Conservation (phyloP, 768 basidiomycete species). For the Calocera viscosa region DNA sequence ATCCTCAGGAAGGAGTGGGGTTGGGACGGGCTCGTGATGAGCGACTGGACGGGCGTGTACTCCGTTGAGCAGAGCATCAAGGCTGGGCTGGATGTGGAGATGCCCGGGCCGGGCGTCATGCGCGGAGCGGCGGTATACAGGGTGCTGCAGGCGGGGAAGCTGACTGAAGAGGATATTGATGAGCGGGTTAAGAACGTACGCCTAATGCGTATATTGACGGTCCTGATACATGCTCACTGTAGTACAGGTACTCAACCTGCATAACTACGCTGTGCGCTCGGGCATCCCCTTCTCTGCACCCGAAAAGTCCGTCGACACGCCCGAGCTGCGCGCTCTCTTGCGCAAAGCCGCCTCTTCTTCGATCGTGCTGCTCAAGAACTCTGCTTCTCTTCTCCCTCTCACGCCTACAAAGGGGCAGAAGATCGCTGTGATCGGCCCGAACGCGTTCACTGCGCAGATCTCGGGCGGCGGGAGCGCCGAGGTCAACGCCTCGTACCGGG, state of each 20-base stretch:
- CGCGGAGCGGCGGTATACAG: conserved; percentile 16
- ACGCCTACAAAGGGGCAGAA: background rate
- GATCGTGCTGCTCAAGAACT: conserved; percentile 33
- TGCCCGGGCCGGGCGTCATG: conserved; percentile 30
- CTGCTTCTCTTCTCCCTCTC: background rate
- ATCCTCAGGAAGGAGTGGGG: conserved; percentile 27
- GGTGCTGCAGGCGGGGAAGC: conserved; percentile 23
- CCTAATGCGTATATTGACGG: conserved; percentile 17
- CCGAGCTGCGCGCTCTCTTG: conserved; percentile 32
- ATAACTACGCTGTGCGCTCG: conserved; percentile 38
- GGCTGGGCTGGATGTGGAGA: conserved; percentile 25
- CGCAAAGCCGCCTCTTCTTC: conserved; percentile 30
- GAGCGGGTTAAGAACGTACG: conserved; percentile 33
- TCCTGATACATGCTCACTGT: background rate
- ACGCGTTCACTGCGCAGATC: background rate
- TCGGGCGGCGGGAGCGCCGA: conserved; percentile 5
- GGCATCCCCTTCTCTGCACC: conserved; percentile 44
- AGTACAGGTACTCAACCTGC: conserved; percentile 37
- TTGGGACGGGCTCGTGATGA: conserved; percentile 26
- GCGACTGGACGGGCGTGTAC: conserved; percentile 22
- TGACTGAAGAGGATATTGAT: conserved; percentile 33
- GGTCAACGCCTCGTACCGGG: background rate
- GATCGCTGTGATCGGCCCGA: background rate
- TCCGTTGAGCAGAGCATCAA: conserved; percentile 23
- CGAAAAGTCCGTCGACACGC: conserved; percentile 35